Conservation (phyloP, 345 rosid species). For the Salix viminalis region DNA sequence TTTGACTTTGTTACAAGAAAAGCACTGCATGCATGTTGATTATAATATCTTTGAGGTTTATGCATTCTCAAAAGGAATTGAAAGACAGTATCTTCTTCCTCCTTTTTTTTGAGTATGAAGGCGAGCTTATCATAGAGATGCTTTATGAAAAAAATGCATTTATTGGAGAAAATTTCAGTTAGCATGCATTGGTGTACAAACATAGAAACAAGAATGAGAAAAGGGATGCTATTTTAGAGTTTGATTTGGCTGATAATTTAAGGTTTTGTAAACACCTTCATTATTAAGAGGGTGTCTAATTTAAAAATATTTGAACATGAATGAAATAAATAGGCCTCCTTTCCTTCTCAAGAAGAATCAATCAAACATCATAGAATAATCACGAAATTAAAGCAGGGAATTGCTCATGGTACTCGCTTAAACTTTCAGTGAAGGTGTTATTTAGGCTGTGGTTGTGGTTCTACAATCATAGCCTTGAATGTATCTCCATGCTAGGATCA, state of each 20-base stretch:
- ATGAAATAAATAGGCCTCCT: background rate
- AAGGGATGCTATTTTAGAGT: background rate
- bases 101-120: background rate
- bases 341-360: background rate
- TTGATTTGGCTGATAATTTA: background rate
- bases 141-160: background rate
- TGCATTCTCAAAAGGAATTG: background rate
- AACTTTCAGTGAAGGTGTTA: background rate
- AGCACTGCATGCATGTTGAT: background rate
- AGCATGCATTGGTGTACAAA: background rate
- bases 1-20: background rate
- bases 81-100: background rate
- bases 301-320: background rate
- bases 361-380: background rate
- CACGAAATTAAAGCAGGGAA: background rate
- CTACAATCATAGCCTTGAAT: background rate
- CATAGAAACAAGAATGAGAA: background rate
- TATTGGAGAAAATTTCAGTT: background rate
- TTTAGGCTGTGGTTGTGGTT: background rate
- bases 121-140: background rate
- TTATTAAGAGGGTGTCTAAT: background rate
- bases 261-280: background rate
- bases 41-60: background rate
- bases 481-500: background rate
- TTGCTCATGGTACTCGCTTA: background rate